Evolutionary conservation across 495 filamentous ascomycete species (phyloP), one percentile per base, ranked within the genome.

Genomic region (Aspergillus haitiensis): DNA sequence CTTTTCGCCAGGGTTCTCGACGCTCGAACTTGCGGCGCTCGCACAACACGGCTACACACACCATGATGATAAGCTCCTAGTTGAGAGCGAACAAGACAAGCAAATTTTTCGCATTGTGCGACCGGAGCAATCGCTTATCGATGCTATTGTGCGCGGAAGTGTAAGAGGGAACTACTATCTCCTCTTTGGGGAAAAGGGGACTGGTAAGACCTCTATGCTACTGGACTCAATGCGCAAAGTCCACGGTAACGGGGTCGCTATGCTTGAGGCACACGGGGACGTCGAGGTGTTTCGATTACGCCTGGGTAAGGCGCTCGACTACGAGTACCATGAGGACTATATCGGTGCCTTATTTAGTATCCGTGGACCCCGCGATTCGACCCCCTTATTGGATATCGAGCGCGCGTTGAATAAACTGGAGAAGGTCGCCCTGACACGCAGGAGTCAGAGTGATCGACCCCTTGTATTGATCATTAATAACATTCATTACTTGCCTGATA

Each of bases 301-400:
- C 10, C 80, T 98, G 7, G 94, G 94, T 11, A 96, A 96, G 72
- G 90, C 93, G 1, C 77, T 98, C 18, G 93, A 98, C 68, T 98
- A 90, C 69, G 94, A 98, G 61, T 98, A 91, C 59, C 85, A 89
- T 60, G 86, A 83, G 57, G 81, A 83, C 72, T 98, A 98, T 68
- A 96, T 98, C 52, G 94, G 94, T 21, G 87, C 87, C n/a, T 86
- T 98, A 35, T 98, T 98, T 76, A 93, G 88, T 58, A 96, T 98
- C 61, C 84, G 90, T 31, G 94, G 94, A 0, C 94, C 95, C 1
- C 83, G 94, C n/a, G 94, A 98, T 63, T 90, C 90, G 2, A 93
- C 89, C 0, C 89, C 94, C 3, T 70, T 98, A 15, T 77, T 98
- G 12, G 94, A 98, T 65, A 96, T 98, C 51, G 94, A 98, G 66